Evolutionary conservation across 768 basidiomycete species (phyloP), one percentile per base, ranked within the genome.

Genomic region (Filobasidium floriforme): DNA sequence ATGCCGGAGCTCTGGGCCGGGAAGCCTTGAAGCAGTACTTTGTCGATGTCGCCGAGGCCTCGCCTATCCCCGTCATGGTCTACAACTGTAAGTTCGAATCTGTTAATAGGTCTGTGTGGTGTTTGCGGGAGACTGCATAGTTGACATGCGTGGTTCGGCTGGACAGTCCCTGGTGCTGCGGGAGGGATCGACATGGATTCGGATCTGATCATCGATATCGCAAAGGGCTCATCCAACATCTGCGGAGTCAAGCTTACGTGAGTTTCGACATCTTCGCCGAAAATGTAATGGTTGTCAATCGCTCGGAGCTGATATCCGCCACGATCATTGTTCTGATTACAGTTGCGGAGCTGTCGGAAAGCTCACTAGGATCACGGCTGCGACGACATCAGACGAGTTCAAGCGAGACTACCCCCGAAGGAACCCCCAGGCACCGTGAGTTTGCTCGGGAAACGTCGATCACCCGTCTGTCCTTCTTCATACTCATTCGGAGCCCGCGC

Each of bases 301-400:
- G n/a, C 18, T 65, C 60, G 32, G 26, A 68, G 62, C 55, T 51
- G 6, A 51, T 40, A 44, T 51, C 43, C 28, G 19, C n/a, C 44
- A 15, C 1, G n/a, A 22, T 1, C 6, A 1, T 1, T 22, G 32
- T 37, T 37, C 3, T 37, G 32, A 9, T 54, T 18, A 14, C 41
- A 90, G 89, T 51, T 94, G 92, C 73, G 91, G 89, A 32, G 90
- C 89, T 73, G 89, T 96, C 68, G 92, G 92, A 59, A 93, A 93
- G 79, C 82, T 93, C 71, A 89, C 89, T 32, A 84, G 92, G 71
- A 88, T 93, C 69, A 86, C 87, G 59, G 86, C 87, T 52, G 80
- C 82, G 11, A 84, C 89, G 7, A 83, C 88, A 15, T 80, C 80
- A 41, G 76, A 84, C 7, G 76, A 80, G 5, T 92, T 91, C 79